These are phyloP conservation scores for Mycena polygramma DNA, from an alignment of 768 basidiomycete species.

Conservation along the genomic window DNA sequence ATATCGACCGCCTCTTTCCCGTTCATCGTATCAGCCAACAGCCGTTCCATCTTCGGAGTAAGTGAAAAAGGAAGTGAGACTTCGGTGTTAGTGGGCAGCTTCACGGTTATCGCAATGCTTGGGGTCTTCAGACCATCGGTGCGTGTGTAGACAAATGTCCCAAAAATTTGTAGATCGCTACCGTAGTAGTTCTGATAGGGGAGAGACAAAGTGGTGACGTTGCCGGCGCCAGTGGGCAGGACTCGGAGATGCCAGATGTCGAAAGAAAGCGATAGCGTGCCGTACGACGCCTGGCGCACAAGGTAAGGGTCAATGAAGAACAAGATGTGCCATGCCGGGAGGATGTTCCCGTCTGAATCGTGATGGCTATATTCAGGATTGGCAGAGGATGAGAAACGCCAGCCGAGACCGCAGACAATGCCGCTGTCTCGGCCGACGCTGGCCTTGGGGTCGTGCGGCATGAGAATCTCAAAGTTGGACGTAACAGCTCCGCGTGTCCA, in stretches of 20 bases:
- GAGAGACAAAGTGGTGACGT: neutral
- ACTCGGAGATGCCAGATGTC: neutral
- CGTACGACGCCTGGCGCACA: constrained; percentile 14
- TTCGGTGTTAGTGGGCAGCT: neutral
- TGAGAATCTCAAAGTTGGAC: neutral
- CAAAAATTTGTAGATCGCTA: neutral
- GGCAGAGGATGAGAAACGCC: constrained; percentile 24
- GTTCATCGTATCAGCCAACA: constrained; percentile 1
- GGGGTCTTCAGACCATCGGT: neutral
- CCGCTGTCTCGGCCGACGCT: neutral
- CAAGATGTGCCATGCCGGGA: constrained; percentile 5
- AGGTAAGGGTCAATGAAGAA: constrained; percentile 19
- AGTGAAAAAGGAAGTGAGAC: constrained; percentile 14
- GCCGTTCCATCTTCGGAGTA: neutral
- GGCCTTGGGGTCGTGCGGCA: neutral
- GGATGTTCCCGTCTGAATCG: neutral
- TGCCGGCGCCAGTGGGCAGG: too few relatives aligned
- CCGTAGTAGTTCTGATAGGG: neutral
- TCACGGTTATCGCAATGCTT: constrained; percentile 9
- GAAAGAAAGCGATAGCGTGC: constrained; percentile 14
- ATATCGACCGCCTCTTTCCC: constrained; percentile 22
- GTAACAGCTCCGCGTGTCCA: neutral
- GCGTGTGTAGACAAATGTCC: neutral
- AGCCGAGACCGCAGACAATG: constrained; percentile 27
- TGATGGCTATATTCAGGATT: neutral